Evolutionary conservation across 306 rosid species (phyloP), one percentile per base, ranked within the genome.

Genomic region (Prunus padus): DNA sequence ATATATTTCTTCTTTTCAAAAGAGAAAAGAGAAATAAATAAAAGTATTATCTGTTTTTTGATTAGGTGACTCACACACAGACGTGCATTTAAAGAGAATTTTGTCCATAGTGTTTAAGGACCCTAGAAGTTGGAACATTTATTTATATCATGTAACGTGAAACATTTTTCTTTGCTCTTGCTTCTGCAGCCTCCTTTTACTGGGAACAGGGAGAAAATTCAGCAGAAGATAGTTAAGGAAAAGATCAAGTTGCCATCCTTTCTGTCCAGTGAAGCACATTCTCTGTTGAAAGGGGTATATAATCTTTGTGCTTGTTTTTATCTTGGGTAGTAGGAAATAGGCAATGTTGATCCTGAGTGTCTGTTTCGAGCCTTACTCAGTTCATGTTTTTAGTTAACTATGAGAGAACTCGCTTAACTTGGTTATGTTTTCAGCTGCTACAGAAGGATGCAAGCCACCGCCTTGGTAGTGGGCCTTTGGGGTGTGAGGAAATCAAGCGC

Each of bases 251-350:
- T 94, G 86, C 98, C 98, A 4, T 82, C 90, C 62, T 94, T 72
- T 87, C 84, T 94, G 84, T 79, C 98, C 28, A 94, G 95, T 63
- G 98, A 94, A 80, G 97, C 97, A 19, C 98, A 94, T 84, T 85
- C 97, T 67, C 85, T 94, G 73, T 79, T 94, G 87, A 94, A 90
- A 87, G 96, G 84, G 93, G 96, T 93, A 88, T 49, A 18, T 75
- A 16, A 63, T 64, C 63, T 52, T 67, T 51, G 25, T 23, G 26
- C 68, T 62, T 15, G 51, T 71, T 37, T 22, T 37, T 42, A 8
- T 37, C 45, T 62, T 75, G 64, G 47, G 31, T 61, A 14, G 40
- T 8, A 37, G 42, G 42, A 37, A 37, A 37, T 37, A 37, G 52
- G 26, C 64, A 37, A 12, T 52, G 64, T 60, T 69, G 64, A 52